Evolutionary conservation across 495 filamentous ascomycete genomes (phyloP), one percentile per base, ranked within the genome.

Genomic region (Penicillium cataractarum): DNA sequence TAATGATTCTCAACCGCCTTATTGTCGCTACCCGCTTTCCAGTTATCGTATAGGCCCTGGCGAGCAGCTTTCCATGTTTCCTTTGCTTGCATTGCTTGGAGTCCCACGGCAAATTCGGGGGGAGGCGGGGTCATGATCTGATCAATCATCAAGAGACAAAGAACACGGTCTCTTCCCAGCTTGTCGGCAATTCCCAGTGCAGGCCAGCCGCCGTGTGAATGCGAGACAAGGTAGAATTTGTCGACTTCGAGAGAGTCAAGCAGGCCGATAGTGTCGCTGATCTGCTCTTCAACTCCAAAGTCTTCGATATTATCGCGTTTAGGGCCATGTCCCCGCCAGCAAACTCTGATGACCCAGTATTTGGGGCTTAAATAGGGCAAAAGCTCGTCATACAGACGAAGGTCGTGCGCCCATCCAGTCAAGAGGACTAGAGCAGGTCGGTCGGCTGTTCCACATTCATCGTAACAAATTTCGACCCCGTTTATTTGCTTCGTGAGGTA

Each of bases 121-220:
- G 53, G 53, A 21, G 53, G 53, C 13, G 32, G n/a, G 2, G 8
- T 55, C 53, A 55, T 55, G 53, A 55, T 55, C n/a, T 35, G 53
- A 24, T 55, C 53, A 17, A 55, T 55, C 53, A 55, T 55, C 29
- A 55, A 15, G 26, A 55, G 53, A 35, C 53, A 39, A 35, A 40
- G 53, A 9, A 55, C 53, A 24, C 32, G 53, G 53, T 40, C 53
- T 39, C 32, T 55, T 22, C 53, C 53, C 8, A 55, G 26, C 15
- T 39, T 27, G 19, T 55, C 53, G 13, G 21, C 19, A 8, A 55
- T 55, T 26, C 35, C 53, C 32, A 55, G 26, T 24, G 32, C 53
- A 2, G 53, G 53, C 53, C 53, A 55, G 22, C 53, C 53, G 17
- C 53, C 32, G 13, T 55, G 53, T 15, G 53, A 55, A 26, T 55